Base-by-base conservation (phyloP, 2,329 filamentous ascomycete species). In the Didymella exigua region DNA sequence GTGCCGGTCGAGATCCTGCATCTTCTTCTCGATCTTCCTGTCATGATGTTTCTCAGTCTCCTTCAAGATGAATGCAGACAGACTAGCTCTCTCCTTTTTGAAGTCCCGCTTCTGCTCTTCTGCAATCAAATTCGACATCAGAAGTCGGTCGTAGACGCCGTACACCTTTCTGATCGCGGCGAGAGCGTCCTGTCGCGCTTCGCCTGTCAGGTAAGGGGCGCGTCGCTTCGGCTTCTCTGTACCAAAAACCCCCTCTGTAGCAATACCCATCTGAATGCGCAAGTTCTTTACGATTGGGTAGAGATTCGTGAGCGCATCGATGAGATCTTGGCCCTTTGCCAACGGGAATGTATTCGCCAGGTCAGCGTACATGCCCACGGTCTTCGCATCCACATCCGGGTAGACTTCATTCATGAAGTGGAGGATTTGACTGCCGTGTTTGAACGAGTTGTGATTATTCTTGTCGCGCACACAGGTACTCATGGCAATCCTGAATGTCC, bases 381-480 rank as follows among this genome's bases (percentile, higher is more conserved):
- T 56, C 46, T 70, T 73, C 2, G 68, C 23, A 47, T 75, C 72
- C 8, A 56, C 65, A 40, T 75, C 69, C 31, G 67, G 66, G 9
- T 72, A 56, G 1, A 59, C 59, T 10, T 57, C 49, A 10, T 44
- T 58, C 71, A 74, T 74, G 26, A 65, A 60, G 10, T 86, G 79
- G 26, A 96, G 76, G 23, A 96, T 79, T 45, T 79, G 74, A 45
- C 80, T 84, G 4, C 90, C 89, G 61, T 89, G 82, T 3, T 79
- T 75, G 60, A 96, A 83, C 19, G 85, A 84, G 47, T 87, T 83
- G n/a, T 73, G 79, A 71, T 96, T 96, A 50, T 87, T 86, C 68
- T 86, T 88, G 78, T 97, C 91, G 52, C 88, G 84, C 21, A 85
- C 77, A 73, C 92, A 96, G 5, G 86, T 82, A 59, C 83, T 82